phyloP scores from a whole-genome alignment of 257 asterid species.

The Knoxia roxburghii region DNA sequence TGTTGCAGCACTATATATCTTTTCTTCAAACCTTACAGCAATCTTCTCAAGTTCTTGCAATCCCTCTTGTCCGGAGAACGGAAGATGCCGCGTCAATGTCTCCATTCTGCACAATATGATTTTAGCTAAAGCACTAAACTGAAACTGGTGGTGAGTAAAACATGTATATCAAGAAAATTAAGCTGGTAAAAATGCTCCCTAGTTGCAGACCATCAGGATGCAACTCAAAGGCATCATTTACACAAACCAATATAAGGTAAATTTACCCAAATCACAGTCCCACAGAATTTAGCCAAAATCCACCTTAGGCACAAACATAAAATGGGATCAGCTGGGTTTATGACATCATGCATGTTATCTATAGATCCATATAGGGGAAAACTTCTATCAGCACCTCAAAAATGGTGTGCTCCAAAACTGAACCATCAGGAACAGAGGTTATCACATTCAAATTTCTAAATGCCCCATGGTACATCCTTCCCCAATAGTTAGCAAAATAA shows the following conservation, averaged over 20 bases:
- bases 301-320: not conserved
- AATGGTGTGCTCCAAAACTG: too few relatives aligned
- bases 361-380: too few relatives aligned
- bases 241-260: not conserved
- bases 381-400: too few relatives aligned
- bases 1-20: constrained; percentile 66
- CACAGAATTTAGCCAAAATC: not conserved
- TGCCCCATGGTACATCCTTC: not conserved
- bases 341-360: too few relatives aligned
- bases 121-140: constrained; percentile 1
- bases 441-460: not conserved
- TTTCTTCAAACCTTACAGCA: constrained; percentile 84
- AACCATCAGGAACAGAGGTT: too few relatives aligned
- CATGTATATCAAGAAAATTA: not conserved
- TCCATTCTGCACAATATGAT: constrained; percentile 59
- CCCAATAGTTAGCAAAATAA: not conserved
- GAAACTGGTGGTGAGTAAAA: constrained; percentile 9
- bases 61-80: constrained; percentile 76
- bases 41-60: constrained; percentile 76
- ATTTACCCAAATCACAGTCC: too few relatives aligned
- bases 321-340: not conserved
- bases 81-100: constrained; percentile 83
- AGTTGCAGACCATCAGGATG: not conserved
- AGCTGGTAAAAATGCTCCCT: not conserved
- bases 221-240: not conserved